Base-by-base conservation (phyloP, 2,329 filamentous ascomycete genomes). In the Diaporthe vexans region DNA sequence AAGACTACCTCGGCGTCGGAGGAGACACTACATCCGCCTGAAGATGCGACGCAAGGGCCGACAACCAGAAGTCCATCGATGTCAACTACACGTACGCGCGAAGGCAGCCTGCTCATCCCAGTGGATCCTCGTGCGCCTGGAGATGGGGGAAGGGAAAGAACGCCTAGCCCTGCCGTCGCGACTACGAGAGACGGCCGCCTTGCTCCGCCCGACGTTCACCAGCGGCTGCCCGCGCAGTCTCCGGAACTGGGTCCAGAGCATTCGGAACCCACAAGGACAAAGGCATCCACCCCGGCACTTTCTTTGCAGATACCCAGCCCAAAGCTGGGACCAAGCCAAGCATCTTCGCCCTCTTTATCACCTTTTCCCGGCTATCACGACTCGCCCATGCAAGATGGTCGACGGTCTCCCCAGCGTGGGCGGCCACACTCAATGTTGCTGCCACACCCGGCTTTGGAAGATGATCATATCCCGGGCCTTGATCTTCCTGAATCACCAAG, bases 341-440 rank as follows among this genome's bases (percentile, higher is more conserved):
- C 80, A 26, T 88, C 88, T 0, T 87, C 88, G 1, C 86, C 88
- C 1, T 80, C 83, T 5, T 82, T 87, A 6, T 89, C 90, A 5
- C 92, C 93, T 0, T 96, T 97, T 76, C 94, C 94, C 1, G 82
- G 86, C 7, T 94, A 91, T 76, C 87, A 88, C 3, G 94, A 95
- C 76, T 89, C 88, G 1, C 88, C 89, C 0, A 78, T 84, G 35
- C 61, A 63, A 17, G 68, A 73, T 11, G 56, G 72, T 21, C 71
- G 33, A 21, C 43, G 57, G 13, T 72, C 70, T 43, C 80, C 81
- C 13, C 81, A 83, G 10, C 77, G 78, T 43, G 83, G 86, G 17
- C 85, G 85, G 9, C 86, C 89, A 1, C 92, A 91, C 77, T 86
- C 93, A 72, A 86, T 86, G 74, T 81, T 93, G 46, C 88, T 90